Evolutionary conservation across 148 eudicot species (phyloP).

Genomic region (Vaccinium corymbosum): DNA sequence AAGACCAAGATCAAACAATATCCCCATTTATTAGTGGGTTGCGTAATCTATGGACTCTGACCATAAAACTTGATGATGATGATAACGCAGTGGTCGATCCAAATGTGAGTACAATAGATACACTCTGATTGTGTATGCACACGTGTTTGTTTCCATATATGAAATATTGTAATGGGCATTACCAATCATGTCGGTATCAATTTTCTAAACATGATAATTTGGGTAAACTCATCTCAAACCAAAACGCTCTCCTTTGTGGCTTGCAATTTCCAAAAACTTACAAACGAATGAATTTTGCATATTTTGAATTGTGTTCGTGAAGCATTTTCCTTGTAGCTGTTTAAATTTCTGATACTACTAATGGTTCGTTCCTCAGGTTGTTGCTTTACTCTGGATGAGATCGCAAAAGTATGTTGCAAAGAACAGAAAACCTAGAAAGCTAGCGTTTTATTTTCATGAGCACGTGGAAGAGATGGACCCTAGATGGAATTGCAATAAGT

Average conservation of each 20-base stretch:
- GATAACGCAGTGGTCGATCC: neutral
- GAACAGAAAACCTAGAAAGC: neutral
- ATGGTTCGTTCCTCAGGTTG: neutral
- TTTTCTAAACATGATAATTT: neutral
- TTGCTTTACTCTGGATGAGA: constrained; percentile 2
- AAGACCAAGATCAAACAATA: neutral
- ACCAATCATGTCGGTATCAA: neutral
- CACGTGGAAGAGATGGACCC: neutral
- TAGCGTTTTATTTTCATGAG: neutral
- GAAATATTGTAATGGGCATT: neutral
- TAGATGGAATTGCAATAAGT: neutral
- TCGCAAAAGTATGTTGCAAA: neutral
- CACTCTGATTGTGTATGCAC: neutral
- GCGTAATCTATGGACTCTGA: neutral
- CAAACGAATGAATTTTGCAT: neutral
- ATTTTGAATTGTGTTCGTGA: neutral
- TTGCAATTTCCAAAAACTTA: neutral
- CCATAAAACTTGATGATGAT: neutral
- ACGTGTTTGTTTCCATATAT: neutral
- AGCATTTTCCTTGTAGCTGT: neutral
- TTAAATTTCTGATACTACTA: neutral
- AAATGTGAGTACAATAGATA: neutral
- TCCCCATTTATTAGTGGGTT: neutral
- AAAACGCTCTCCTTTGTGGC: neutral
- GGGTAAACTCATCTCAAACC: neutral